phyloP scores from a whole-genome alignment of 805 yeast species.

The Spathaspora boniae region DNA sequence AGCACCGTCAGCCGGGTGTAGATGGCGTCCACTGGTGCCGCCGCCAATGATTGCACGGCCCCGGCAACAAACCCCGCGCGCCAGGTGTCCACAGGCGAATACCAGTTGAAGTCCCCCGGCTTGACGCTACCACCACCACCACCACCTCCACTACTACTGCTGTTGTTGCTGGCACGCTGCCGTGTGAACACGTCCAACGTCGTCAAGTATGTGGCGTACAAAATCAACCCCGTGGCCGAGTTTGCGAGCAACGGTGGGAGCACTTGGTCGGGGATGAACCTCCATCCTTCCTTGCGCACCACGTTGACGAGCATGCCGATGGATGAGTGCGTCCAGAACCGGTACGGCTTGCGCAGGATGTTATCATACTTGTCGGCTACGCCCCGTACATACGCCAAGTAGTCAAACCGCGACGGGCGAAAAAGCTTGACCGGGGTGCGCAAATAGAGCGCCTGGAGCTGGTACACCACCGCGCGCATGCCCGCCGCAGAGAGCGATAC shows the following conservation, averaged over 20 bases:
- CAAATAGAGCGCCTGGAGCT: slow-evolving; percentile 71
- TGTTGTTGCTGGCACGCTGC: slow-evolving; percentile 8
- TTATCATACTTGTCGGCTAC: slow-evolving; percentile 44
- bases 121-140: no score
- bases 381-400: slow-evolving; percentile 64
- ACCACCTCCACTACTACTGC: no score
- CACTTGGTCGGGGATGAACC: slow-evolving; percentile 77
- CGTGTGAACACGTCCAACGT: slow-evolving; percentile 35
- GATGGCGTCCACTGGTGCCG: slow-evolving; percentile 92
- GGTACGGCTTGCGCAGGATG: slow-evolving; percentile 46
- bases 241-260: slow-evolving; percentile 87
- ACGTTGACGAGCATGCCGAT: slow-evolving; percentile 72
- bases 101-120: slow-evolving; percentile 15
- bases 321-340: slow-evolving; percentile 68
- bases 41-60: slow-evolving; percentile 79
- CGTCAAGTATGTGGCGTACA: slow-evolving; percentile 78
- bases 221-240: slow-evolving; percentile 81
- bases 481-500: slow-evolving; percentile 86
- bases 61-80: slow-evolving; percentile 87
- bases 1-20: slow-evolving; percentile 76
- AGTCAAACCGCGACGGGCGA: slow-evolving; percentile 88
- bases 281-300: slow-evolving; percentile 77
- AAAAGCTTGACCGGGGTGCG: slow-evolving; percentile 83
- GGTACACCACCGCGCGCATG: slow-evolving; percentile 76
- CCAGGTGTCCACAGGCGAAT: slow-evolving; percentile 52